These are phyloP conservation scores for Butyriboletus loyo DNA, from an alignment of 768 basidiomycete species.

Conservation along the genomic window DNA sequence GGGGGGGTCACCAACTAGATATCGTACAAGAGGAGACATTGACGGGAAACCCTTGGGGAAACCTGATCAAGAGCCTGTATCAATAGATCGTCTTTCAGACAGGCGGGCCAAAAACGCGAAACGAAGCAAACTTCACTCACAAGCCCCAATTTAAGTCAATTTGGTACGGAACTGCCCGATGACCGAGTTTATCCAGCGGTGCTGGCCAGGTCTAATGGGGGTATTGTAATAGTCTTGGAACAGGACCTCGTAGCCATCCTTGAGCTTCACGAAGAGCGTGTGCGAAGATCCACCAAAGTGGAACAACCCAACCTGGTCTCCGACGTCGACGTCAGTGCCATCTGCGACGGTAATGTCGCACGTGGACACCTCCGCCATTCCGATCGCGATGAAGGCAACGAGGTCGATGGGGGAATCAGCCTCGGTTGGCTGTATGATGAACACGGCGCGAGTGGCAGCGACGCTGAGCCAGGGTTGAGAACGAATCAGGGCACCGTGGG, in stretches of 20 bases:
- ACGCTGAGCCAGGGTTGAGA: slow-evolving; percentile 43
- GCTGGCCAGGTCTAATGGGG: background rate
- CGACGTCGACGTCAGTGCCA: background rate
- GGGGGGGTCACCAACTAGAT: background rate
- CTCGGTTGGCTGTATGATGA: slow-evolving; percentile 47
- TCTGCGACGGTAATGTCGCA: slow-evolving; percentile 31
- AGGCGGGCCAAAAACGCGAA: background rate
- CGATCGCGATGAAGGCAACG: slow-evolving; percentile 45
- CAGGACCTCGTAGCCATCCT: background rate
- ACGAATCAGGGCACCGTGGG: slow-evolving; percentile 20
- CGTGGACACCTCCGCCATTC: background rate
- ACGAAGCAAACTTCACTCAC: background rate
- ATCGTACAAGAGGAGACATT: background rate
- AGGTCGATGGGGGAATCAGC: slow-evolving; percentile 45
- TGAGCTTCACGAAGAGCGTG: slow-evolving; percentile 35
- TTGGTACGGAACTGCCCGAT: too few species aligned
- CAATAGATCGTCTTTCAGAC: background rate
- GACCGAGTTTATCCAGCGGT: background rate
- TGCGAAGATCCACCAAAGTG: slow-evolving; percentile 61
- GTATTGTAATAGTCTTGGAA: background rate
- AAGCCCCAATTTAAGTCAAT: background rate
- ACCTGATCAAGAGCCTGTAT: background rate
- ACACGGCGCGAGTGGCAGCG: slow-evolving; percentile 47
- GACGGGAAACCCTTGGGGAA: background rate
- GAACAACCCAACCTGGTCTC: slow-evolving; percentile 37